Percentiles rank a stretch among this genome's conserved stretches.
These are phyloP conservation scores for Harringtonia aguacate DNA, from an alignment of 2,329 filamentous ascomycete species.

Conservation along the genomic window DNA sequence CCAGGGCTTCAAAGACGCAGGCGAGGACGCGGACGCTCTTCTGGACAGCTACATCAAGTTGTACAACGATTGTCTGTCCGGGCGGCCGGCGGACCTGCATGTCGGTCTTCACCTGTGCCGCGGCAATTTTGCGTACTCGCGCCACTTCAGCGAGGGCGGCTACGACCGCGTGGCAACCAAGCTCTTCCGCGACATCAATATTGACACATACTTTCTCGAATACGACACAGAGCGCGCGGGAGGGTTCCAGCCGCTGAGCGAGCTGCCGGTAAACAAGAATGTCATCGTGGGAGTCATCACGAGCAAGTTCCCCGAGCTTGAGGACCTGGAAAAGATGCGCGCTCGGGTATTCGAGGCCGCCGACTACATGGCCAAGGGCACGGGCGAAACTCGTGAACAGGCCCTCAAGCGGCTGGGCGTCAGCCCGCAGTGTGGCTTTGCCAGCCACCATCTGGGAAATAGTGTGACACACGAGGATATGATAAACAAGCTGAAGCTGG, in stretches of 20 bases:
- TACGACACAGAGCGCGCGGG: conserved; percentile 44
- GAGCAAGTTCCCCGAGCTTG: conserved; percentile 13
- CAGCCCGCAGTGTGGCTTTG: conserved; percentile 61
- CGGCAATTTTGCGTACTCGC: conserved; percentile 50
- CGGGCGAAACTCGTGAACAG: conserved; percentile 48
- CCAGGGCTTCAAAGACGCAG: conserved; percentile 42
- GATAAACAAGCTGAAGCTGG: conserved; percentile 59
- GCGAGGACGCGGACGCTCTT: conserved; percentile 51
- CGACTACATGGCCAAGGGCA: conserved; percentile 55
- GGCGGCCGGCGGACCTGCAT: conserved; percentile 54
- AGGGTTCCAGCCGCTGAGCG: conserved; percentile 49
- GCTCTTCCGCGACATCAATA: conserved; percentile 47
- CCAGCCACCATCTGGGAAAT: conserved; percentile 59
- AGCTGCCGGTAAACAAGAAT: conserved; percentile 49
- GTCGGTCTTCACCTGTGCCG: conserved; percentile 59
- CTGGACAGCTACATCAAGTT: conserved; percentile 61
- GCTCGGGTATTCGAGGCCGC: conserved; percentile 45
- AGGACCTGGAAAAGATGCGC: conserved; percentile 42
- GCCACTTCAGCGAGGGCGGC: conserved; percentile 53
- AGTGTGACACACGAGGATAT: conserved; percentile 56
- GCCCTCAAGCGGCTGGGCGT: conserved; percentile 55
- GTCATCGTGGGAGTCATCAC: conserved; percentile 48
- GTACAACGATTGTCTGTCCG: conserved; percentile 59
- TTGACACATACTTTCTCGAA: conserved; percentile 40
- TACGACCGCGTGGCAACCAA: conserved; percentile 52